These are phyloP conservation scores for Gautieria morchelliformis DNA, from an alignment of 768 basidiomycete genomes.

Conservation along the genomic window DNA sequence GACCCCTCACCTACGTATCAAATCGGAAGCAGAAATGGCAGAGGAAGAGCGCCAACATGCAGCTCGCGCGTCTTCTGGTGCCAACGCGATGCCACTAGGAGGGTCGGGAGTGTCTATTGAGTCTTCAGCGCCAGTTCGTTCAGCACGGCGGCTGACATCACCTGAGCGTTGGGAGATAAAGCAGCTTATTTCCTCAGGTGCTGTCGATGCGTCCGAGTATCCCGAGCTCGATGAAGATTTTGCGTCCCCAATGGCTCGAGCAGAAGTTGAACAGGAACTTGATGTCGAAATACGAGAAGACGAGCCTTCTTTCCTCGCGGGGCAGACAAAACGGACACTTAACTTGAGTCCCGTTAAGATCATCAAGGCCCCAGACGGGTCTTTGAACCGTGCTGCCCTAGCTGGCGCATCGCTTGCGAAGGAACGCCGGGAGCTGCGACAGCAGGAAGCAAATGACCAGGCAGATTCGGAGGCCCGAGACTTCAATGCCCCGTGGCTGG, in stretches of 20 bases:
- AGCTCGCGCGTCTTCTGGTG: slow-evolving; percentile 61
- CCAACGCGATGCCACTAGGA: slow-evolving; percentile 78
- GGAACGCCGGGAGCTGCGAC: slow-evolving; percentile 87
- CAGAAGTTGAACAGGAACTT: slow-evolving; percentile 91
- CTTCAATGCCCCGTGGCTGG: slow-evolving; percentile 94
- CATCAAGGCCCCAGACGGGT: slow-evolving; percentile 97
- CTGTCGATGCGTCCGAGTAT: slow-evolving; percentile 85
- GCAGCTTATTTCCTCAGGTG: slow-evolving; percentile 94
- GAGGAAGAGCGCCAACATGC: slow-evolving; percentile 66
- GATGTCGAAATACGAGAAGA: slow-evolving; percentile 97
- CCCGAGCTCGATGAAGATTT: slow-evolving; percentile 88
- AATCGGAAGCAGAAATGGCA: slow-evolving; percentile 80
- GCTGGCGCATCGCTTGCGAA: slow-evolving; percentile 90
- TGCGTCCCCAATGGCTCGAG: slow-evolving; percentile 61
- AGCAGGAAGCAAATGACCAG: slow-evolving; percentile 89
- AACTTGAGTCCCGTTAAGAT: slow-evolving; percentile 97
- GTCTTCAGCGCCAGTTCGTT: slow-evolving; percentile 43
- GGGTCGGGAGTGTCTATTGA: slow-evolving; percentile 21
- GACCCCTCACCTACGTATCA: slow-evolving; percentile 89
- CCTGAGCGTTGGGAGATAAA: slow-evolving; percentile 99
- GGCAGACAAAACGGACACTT: slow-evolving; percentile 91
- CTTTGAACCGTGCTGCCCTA: slow-evolving; percentile 89
- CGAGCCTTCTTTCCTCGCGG: slow-evolving; percentile 90
- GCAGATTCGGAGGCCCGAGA: slow-evolving; percentile 93
- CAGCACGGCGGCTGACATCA: slow-evolving; percentile 84